Conservation (phyloP, 352 stramenopile genomes). For the Pythium phragmitis region DNA sequence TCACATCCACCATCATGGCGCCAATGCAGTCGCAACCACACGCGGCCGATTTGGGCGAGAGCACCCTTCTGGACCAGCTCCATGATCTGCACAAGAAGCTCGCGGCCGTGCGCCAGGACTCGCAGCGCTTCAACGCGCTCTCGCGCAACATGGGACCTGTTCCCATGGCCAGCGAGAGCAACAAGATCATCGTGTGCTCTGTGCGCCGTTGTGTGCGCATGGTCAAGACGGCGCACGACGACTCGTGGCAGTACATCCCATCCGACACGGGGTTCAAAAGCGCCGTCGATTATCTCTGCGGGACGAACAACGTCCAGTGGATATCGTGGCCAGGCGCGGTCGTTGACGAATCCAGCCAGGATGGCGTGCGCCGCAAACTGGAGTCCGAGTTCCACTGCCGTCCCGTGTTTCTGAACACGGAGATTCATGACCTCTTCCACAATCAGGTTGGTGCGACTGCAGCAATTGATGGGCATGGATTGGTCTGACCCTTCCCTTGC, state of each 20-base stretch:
- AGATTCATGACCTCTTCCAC: conserved; percentile 85
- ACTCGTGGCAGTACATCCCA: conserved; percentile 72
- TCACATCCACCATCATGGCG: not conserved
- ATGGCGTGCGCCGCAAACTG: conserved; percentile 69
- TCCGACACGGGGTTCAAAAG: conserved; percentile 68
- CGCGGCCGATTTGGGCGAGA: conserved; percentile 52
- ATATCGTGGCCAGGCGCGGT: conserved; percentile 86
- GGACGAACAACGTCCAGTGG: conserved; percentile 87
- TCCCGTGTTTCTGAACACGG: conserved; percentile 78
- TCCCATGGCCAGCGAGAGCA: conserved; percentile 70
- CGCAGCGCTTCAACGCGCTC: conserved; percentile 63
- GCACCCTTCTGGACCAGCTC: conserved; percentile 72
- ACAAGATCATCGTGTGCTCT: conserved; percentile 81
- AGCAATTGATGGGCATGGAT: not conserved
- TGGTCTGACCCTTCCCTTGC: not conserved
- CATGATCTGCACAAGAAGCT: conserved; percentile 72
- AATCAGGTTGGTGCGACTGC: conserved; percentile 41
- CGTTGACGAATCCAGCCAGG: conserved; percentile 78
- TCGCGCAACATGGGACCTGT: conserved; percentile 62
- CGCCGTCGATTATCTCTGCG: conserved; percentile 69
- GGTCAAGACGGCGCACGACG: conserved; percentile 64
- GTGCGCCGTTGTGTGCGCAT: conserved; percentile 73
- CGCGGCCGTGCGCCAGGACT: conserved; percentile 72
- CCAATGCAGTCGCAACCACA: conserved; percentile 1
- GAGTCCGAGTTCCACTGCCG: conserved; percentile 83